phyloP scores from a whole-genome alignment of 1,284 basidiomycete genomes.

The Singerocomus rubriflavus region DNA sequence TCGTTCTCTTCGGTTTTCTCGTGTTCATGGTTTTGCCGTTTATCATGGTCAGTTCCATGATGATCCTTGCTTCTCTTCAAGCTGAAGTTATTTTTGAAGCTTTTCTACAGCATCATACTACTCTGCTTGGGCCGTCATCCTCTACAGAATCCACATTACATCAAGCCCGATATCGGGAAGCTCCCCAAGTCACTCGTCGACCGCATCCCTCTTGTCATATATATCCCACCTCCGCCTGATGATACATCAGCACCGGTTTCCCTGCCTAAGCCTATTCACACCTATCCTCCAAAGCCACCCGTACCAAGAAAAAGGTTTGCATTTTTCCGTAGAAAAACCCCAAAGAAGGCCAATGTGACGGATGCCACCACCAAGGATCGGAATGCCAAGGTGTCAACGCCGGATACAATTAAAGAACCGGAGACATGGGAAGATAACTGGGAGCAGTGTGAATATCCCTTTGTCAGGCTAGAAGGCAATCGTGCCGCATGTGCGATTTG shows the following conservation, averaged over 20 bases:
- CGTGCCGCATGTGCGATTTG: slow-evolving; percentile 81
- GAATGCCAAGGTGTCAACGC: slow-evolving; percentile 18
- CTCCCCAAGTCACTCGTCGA: slow-evolving; percentile 67
- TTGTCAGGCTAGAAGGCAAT: slow-evolving; percentile 71
- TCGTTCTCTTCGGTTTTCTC: slow-evolving; percentile 65
- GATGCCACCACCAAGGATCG: slow-evolving; percentile 16
- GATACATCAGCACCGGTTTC: slow-evolving; percentile 39
- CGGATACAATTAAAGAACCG: slow-evolving; percentile 34
- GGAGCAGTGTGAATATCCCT: slow-evolving; percentile 55
- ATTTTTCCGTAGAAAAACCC: slow-evolving; percentile 41
- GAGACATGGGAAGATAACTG: slow-evolving; percentile 55
- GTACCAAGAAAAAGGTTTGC: slow-evolving; percentile 47
- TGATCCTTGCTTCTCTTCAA: neutral
- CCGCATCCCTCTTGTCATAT: slow-evolving; percentile 74
- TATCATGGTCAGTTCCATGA: slow-evolving; percentile 55
- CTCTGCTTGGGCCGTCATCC: slow-evolving; percentile 76
- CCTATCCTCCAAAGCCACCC: slow-evolving; percentile 55
- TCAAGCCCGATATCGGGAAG: slow-evolving; percentile 74
- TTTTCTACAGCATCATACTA: slow-evolving; percentile 72
- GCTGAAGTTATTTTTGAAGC: slow-evolving; percentile 39
- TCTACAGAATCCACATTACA: slow-evolving; percentile 62
- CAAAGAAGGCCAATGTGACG: slow-evolving; percentile 26
- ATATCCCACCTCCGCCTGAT: slow-evolving; percentile 74
- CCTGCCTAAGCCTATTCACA: slow-evolving; percentile 44
- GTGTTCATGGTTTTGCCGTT: slow-evolving; percentile 76